Percentiles rank a stretch among this genome's conserved stretches.
These are phyloP conservation scores for Curvularia lunata DNA, from an alignment of 2,329 filamentous ascomycete genomes.

Conservation along the genomic window DNA sequence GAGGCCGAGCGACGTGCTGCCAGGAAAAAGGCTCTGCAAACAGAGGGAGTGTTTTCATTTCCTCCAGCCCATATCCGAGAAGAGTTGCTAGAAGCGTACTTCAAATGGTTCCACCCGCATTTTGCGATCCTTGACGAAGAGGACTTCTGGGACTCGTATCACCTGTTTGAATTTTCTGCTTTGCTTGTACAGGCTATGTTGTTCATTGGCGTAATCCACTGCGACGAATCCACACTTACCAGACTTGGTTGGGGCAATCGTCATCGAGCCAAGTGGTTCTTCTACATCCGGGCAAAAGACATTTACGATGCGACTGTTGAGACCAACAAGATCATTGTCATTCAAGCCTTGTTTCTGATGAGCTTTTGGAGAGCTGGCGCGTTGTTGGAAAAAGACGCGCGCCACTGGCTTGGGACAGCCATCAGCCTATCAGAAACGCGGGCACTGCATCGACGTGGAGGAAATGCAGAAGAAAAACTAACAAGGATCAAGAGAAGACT, in stretches of 20 bases:
- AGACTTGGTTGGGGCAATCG: slow-evolving; percentile 57
- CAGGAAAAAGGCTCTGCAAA: slow-evolving; percentile 47
- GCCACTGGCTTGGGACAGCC: slow-evolving; percentile 53
- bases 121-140: slow-evolving; percentile 61
- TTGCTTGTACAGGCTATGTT: slow-evolving; percentile 61
- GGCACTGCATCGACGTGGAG: slow-evolving; percentile 51
- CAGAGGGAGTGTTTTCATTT: slow-evolving; percentile 55
- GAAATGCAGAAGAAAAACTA: slow-evolving; percentile 32
- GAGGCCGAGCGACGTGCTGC: slow-evolving; percentile 41
- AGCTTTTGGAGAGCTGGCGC: slow-evolving; percentile 63
- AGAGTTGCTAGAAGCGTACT: slow-evolving; percentile 59
- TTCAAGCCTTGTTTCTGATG: slow-evolving; percentile 61
- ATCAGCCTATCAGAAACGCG: slow-evolving; percentile 60
- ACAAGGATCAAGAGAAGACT: slow-evolving; percentile 56
- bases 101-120: slow-evolving; percentile 63
- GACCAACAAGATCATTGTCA: slow-evolving; percentile 57
- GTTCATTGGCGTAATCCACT: slow-evolving; percentile 62
- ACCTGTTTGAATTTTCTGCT: slow-evolving; percentile 54
- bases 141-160: slow-evolving; percentile 52
- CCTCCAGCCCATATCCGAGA: slow-evolving; percentile 54
- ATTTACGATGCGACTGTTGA: slow-evolving; percentile 63
- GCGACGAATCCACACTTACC: slow-evolving; percentile 55
- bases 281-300: slow-evolving; percentile 59
- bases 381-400: slow-evolving; percentile 44
- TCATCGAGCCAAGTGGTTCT: slow-evolving; percentile 57